Conservation (phyloP, 176 grass and related monocot species). For the Puccinellia tenuiflora region DNA sequence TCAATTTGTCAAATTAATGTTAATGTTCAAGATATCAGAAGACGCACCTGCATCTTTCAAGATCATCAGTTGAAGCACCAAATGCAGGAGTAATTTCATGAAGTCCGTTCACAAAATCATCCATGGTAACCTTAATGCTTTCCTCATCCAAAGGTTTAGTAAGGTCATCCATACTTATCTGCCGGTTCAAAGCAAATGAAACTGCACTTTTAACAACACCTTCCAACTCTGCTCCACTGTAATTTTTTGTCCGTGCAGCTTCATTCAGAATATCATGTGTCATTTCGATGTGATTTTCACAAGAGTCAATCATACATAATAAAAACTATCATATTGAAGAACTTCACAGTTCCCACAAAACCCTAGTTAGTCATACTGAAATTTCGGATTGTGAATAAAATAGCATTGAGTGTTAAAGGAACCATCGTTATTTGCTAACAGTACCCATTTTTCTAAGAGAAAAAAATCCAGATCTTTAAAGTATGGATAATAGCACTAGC, state of each 20-base stretch:
- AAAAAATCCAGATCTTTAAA: not conserved
- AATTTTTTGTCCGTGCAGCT: conserved; percentile 98
- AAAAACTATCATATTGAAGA: not conserved
- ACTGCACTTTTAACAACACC: conserved; percentile 98
- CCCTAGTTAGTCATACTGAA: conserved; percentile 15
- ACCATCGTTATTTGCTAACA: not conserved
- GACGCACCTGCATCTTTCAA: conserved; percentile 93
- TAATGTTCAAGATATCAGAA: conserved; percentile 1
- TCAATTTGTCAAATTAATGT: conserved; percentile 13
- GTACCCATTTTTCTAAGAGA: not conserved
- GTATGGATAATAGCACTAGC: not conserved
- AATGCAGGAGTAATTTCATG: conserved; percentile 91
- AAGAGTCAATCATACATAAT: conserved; percentile 3
- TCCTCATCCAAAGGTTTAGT: conserved; percentile 86
- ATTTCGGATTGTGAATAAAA: not conserved
- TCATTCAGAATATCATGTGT: conserved; percentile 34
- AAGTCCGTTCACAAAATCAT: conserved; percentile 92
- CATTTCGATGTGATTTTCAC: conserved; percentile 9
- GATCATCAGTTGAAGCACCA: conserved; percentile 88
- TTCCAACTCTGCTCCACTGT: conserved; percentile 94
- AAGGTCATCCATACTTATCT: conserved; percentile 93
- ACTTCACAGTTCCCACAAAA: conserved; percentile 2
- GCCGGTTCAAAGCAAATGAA: conserved; percentile 84
- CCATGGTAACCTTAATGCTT: conserved; percentile 97
- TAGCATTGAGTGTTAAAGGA: not conserved